These are phyloP conservation scores for Nectriaceae sp. DNA, from an alignment of 2,329 filamentous ascomycete species.

Conservation along the genomic window DNA sequence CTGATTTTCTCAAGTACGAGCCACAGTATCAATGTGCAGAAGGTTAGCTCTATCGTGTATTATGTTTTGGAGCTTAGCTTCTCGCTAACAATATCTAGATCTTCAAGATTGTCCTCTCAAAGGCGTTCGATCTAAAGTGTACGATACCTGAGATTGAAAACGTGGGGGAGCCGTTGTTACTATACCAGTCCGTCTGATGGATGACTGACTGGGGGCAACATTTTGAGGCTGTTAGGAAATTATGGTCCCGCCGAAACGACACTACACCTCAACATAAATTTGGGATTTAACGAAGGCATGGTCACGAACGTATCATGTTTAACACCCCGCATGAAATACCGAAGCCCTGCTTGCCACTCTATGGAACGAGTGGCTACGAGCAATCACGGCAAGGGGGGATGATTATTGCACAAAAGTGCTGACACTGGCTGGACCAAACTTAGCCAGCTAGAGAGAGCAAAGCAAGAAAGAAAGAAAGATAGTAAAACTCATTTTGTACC, in stretches of 20 bases:
- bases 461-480: conserved; percentile 12
- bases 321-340: conserved; percentile 21
- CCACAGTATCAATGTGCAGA: conserved; percentile 99
- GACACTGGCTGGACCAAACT: conserved; percentile 11
- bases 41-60: conserved; percentile 60
- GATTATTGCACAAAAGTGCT: conserved; percentile 8
- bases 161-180: conserved; percentile 88
- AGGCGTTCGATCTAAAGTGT: conserved; percentile 98
- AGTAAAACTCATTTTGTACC: conserved; percentile 21
- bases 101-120: conserved; percentile 98
- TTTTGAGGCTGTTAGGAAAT: background rate
- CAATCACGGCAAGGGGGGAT: too few species aligned
- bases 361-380: too few species aligned
- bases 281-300: conserved; percentile 17
- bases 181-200: conserved; percentile 70
- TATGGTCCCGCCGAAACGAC: background rate
- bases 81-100: conserved; percentile 60
- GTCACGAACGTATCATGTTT: conserved; percentile 23
- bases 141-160: conserved; percentile 99
- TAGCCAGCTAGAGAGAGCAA: conserved; percentile 20
- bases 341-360: conserved; percentile 15
- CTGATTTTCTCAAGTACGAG: conserved; percentile 98
- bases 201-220: background rate
- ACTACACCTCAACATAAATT: background rate
- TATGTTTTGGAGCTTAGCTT: conserved; percentile 1